Base-by-base conservation (phyloP, 345 rosid genomes). In the Rhizophora apiculata region DNA sequence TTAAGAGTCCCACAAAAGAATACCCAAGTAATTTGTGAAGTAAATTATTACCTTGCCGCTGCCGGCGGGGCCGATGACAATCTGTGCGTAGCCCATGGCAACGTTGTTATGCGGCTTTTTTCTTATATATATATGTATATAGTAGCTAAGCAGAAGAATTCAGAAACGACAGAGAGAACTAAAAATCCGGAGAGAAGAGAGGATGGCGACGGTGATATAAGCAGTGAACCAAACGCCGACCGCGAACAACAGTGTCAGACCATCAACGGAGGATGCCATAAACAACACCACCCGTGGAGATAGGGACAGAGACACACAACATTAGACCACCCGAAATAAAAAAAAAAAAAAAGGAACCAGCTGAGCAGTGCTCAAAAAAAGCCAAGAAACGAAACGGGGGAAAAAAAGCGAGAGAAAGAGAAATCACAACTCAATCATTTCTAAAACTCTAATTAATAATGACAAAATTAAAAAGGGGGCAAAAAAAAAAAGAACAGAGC, bases 211-310 rank as follows among this genome's bases (percentile, higher is more conserved):
- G 9, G 86, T 68, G 66, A 91, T 69, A 70, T 91, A 94, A 20
- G 96, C 98, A 58, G 85, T 66, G 65, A 90, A 94, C 98, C 97
- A 91, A 67, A 94, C 90, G 55, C 84, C 89, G 67, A 86, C 72
- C 49, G 90, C 84, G 24, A 87, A 83, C 71, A 91, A 71, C 66
- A 85, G 73, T 32, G 71, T 84, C 74, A 91, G 80, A 27, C 72
- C 37, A 74, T 86, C 78, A 73, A 85, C 79, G 68, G 80, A 62
- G 72, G 79, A 60, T 70, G 80, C 86, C 95, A 91, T 93, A 80
- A 76, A 79, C 77, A 68, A n/a, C 37, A 34, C 37, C 37, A 1
- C 37, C 37, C 37, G 2, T 9, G 2, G 9, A 34, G 37, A 34
- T 31, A 5, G 34, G 5, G 65, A 21, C 58, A 54, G 49, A 51